Evolutionary conservation across 164 flowering plant genomes (phyloP), one percentile per base, ranked within the genome.

Genomic region (Sextonia rubra): DNA sequence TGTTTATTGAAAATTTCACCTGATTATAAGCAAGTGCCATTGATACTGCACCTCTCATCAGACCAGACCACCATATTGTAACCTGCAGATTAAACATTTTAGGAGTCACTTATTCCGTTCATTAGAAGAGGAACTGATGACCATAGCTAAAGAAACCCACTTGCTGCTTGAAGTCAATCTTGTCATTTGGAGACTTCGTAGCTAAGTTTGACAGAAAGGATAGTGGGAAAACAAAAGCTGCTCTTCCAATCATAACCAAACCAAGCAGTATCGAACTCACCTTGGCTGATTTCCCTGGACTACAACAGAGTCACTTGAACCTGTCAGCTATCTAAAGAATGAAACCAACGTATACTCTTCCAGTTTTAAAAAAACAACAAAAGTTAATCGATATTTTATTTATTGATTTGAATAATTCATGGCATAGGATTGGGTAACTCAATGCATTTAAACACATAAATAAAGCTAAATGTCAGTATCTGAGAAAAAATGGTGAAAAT

Each of bases 61-160:
- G 84, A 71, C 89, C 89, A 75, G 89, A 85, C 89, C 89, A 86
- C 89, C 89, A 86, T 65, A 84, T 82, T 47, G 77, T 82, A 23
- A 84, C 52, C 89, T 86, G 84, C 22, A 25, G 58, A 44, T 69
- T 66, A 5, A 60, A 67, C 26, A 65, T 29, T 69, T 71, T n/a
- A 66, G 66, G 24, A 49, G 2, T 15, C n/a, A 20, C 3, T 37
- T 15, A 20, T 52, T 52, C n/a, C 2, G 4, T 61, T 47, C 48
- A 24, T n/a, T 22, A n/a, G 70, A 70, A 58, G 44, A 17, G 9
- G 20, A 52, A 24, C 26, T 30, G 26, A 14, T 23, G 6, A 52
- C 2, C 17, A 32, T 12, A 20, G 3, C 67, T 2, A 17, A 44
- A 62, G 2, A 0, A 15, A 17, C 75, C 64, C 70, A 83, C 86